Base-by-base conservation (phyloP, 2,329 filamentous ascomycete species). In the Penicillium digitatum region DNA sequence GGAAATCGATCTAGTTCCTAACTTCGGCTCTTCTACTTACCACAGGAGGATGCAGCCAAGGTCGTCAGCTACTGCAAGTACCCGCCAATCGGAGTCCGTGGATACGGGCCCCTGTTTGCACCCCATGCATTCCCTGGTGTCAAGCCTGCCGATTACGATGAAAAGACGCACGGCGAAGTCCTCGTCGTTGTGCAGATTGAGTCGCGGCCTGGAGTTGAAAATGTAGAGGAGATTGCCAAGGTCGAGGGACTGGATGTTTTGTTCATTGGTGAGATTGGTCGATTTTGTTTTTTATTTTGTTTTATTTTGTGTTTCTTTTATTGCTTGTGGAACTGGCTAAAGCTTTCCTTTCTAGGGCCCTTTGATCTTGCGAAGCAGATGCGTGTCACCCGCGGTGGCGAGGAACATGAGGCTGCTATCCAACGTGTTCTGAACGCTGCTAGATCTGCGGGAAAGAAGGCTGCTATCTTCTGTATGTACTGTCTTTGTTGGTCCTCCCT, bases 211-310 rank as follows among this genome's bases (percentile, higher is more conserved):
- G 75, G 71, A 3, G 66, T 77, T 7, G 74, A 74, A 42, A 76
- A 74, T 54, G 74, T 77, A 8, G 75, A 77, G 62, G 70, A 72
- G 50, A 78, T 78, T 55, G 74, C 74, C 1, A 66, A 65, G 4
- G 73, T 76, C 3, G 67, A 70, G 18, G 75, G 75, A 6, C 60
- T 78, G 12, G 75, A 77, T 60, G 64, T 71, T 12, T 61, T 76
- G 32, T 71, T 76, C 35, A 74, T 76, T 48, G 74, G 70, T 67
- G 42, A 53, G 61, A 56, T 29, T 20, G 1, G 8, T 24, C 1
- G 11, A 10, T 32, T 32, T n/a, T 37, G 9, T 20, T 3, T 18
- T 20, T 3, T 10, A 14, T n/a, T n/a, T n/a, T n/a, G n/a, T n/a
- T n/a, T n/a, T n/a, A n/a, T n/a, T n/a, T n/a, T n/a, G n/a, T n/a